Evolutionary conservation across 2,329 filamentous ascomycete species (phyloP).

Genomic region (Periconia sp.): DNA sequence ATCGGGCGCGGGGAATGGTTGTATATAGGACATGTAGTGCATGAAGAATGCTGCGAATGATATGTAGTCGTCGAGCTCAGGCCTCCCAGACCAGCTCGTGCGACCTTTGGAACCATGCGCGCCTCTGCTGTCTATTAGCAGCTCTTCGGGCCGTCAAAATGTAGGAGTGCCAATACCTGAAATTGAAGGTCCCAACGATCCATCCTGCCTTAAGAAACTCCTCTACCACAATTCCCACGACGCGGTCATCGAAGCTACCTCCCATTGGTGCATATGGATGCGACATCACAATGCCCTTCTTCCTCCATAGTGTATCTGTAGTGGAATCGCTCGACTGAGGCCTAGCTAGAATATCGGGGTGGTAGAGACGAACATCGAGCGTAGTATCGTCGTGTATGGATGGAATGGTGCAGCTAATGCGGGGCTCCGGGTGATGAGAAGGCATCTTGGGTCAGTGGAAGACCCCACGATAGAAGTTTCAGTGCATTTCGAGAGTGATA

Average conservation of each 20-base stretch:
- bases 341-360: slow-evolving; percentile 48
- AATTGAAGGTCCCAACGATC: slow-evolving; percentile 88
- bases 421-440: slow-evolving; percentile 33
- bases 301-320: slow-evolving; percentile 34
- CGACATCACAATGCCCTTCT: slow-evolving; percentile 71
- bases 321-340: slow-evolving; percentile 2
- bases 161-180: slow-evolving; percentile 63
- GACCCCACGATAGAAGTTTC: slow-evolving; percentile 25
- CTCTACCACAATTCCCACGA: slow-evolving; percentile 71
- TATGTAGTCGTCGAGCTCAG: slow-evolving; percentile 82
- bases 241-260: slow-evolving; percentile 80
- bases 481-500: slow-evolving; percentile 25
- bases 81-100: slow-evolving; percentile 85
- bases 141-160: too few relatives aligned
- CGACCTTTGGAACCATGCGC: slow-evolving; percentile 74
- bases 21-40: slow-evolving; percentile 70
- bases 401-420: slow-evolving; percentile 74
- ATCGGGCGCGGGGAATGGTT: slow-evolving; percentile 23
- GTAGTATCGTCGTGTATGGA: slow-evolving; percentile 79
- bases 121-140: slow-evolving; percentile 63
- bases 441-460: slow-evolving; percentile 25
- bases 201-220: slow-evolving; percentile 73
- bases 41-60: slow-evolving; percentile 82
- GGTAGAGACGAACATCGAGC: slow-evolving; percentile 84
- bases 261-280: slow-evolving; percentile 92